Evolutionary conservation across 441 rosid genomes (phyloP).

Genomic region (Erysimum cheiri): DNA sequence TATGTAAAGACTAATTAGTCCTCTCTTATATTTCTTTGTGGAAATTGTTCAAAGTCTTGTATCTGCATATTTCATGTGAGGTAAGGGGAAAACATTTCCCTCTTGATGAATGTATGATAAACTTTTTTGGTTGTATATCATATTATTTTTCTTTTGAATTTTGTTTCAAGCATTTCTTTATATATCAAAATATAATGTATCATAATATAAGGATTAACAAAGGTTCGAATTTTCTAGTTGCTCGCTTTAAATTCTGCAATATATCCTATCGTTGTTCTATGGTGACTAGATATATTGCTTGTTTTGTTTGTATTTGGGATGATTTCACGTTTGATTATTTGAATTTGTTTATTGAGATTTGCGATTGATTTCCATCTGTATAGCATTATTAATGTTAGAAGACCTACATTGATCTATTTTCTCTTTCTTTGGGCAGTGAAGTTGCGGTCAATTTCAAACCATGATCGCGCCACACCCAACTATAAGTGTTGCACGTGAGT

Average conservation of each 20-base stretch:
- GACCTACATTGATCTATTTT: background rate
- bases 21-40: background rate
- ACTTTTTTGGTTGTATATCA: background rate
- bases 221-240: background rate
- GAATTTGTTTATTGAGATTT: background rate
- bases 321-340: background rate
- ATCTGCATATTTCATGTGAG: background rate
- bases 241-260: no score
- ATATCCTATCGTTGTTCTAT: fast-evolving
- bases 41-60: background rate
- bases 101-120: background rate
- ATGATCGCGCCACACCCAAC: background rate
- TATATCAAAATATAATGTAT: background rate
- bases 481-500: background rate
- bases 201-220: background rate
- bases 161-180: background rate
- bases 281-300: no score
- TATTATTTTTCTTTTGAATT: background rate
- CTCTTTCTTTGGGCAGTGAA: background rate
- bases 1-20: background rate
- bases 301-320: background rate
- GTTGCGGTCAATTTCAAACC: background rate
- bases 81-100: background rate
- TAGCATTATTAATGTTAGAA: background rate
- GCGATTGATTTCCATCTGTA: background rate